Evolutionary conservation across 305 asterid genomes (phyloP), one percentile per base, ranked within the genome.

Genomic region (Ilex paraguariensis): DNA sequence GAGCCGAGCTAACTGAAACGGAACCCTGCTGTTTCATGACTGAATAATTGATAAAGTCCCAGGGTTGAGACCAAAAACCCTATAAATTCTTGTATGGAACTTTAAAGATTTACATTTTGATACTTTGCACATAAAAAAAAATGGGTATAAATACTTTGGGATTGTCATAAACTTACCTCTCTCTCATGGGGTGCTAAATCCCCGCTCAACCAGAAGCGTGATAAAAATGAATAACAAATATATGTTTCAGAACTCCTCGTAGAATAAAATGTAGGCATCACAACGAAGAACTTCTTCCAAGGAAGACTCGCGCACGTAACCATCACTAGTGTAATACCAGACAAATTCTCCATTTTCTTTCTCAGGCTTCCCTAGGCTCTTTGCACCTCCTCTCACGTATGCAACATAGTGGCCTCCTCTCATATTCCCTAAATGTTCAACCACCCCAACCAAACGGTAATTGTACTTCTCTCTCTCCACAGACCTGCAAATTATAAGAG

Each of bases 401-500:
- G 96, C 96, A 16, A 89, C 81, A 52, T 92, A 92, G 67, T 92
- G 98, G 13, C 98, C 98, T 28, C 87, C 84, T 65, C 91, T 82
- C 97, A 92, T 89, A n/a, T 80, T 77, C 57, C 98, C 98, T 6
- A 71, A 64, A 78, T 91, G 98, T 79, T 86, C 98, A 57, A 88
- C 98, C 56, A 85, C 85, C 54, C 98, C 98, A 12, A 83, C 75
- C 21, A 91, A 77, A 6, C 78, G 82, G 57, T 91, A 91, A 40
- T 64, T 63, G 55, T 65, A 65, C 46, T n/a, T 16, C 13, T 68
- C 87, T 45, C 58, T 58, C 15, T 83, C 85, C 3, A 39, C 52
- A 70, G 81, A 79, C 73, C 98, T 88, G 84, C 58, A 57, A 30
- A 61, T 54, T 40, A 28, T 48, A 64, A 50, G 56, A 42, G 63